Evolutionary conservation across 768 basidiomycete genomes (phyloP).

Genomic region (Chiua virens): DNA sequence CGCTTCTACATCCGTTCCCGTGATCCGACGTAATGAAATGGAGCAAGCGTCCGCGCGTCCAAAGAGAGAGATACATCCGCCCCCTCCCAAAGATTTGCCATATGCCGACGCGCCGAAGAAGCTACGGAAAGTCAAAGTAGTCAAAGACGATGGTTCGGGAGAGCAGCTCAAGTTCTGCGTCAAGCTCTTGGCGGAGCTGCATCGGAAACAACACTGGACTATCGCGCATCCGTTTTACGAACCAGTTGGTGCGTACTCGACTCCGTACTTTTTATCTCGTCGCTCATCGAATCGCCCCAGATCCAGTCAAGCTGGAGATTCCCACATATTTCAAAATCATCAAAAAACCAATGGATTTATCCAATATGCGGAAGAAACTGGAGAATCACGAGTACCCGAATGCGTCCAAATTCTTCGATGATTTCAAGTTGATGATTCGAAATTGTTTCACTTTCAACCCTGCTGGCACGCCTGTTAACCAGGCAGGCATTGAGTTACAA

Average conservation of each 20-base stretch:
- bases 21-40: slow-evolving; percentile 75
- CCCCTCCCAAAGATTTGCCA: slow-evolving; percentile 85
- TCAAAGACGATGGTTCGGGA: slow-evolving; percentile 64
- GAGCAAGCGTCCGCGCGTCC: slow-evolving; percentile 66
- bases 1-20: slow-evolving; percentile 77
- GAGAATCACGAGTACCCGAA: slow-evolving; percentile 72
- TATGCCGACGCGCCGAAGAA: slow-evolving; percentile 80
- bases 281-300: slow-evolving; percentile 37
- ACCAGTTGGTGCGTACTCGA: slow-evolving; percentile 77
- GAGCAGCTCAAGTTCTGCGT: slow-evolving; percentile 86
- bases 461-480: slow-evolving; percentile 79
- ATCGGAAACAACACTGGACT: slow-evolving; percentile 73
- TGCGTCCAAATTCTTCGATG: slow-evolving; percentile 81
- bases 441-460: slow-evolving; percentile 96
- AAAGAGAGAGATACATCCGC: slow-evolving; percentile 97
- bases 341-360: slow-evolving; percentile 95
- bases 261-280: not conserved
- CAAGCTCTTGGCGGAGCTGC: slow-evolving; percentile 72
- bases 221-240: slow-evolving; percentile 87
- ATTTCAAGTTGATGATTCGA: slow-evolving; percentile 92
- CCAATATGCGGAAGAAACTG: slow-evolving; percentile 84
- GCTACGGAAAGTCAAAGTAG: slow-evolving; percentile 56
- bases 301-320: slow-evolving; percentile 74
- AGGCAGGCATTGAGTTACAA: slow-evolving; percentile 83
- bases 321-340: slow-evolving; percentile 86